Evolutionary conservation across 2,329 filamentous ascomycete genomes (phyloP).

Genomic region (Talaromyces funiculosus): DNA sequence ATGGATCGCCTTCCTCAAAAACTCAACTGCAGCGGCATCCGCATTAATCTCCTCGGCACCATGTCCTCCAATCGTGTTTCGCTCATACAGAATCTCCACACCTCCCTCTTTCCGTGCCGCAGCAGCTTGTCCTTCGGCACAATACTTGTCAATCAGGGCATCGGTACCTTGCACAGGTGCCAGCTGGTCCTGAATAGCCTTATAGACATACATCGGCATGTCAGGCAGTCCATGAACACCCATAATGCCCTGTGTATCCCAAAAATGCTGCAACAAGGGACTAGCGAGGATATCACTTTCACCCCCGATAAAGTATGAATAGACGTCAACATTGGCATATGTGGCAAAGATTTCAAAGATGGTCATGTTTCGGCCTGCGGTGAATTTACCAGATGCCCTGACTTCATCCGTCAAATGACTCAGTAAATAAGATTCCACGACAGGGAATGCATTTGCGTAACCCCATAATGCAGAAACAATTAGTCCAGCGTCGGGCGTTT

Average conservation of each 20-base stretch:
- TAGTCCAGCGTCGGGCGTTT: neutral
- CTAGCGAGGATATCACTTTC: neutral
- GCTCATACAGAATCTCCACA: constrained; percentile 7
- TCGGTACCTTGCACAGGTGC: neutral
- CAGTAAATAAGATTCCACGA: neutral
- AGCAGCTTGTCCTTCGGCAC: neutral
- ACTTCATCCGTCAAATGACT: constrained; percentile 3
- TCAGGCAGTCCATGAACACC: constrained; percentile 3
- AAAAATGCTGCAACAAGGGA: neutral
- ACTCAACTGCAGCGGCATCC: neutral
- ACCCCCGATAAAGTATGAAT: constrained; percentile 7
- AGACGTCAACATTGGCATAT: neutral
- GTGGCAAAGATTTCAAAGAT: neutral
- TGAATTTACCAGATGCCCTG: neutral
- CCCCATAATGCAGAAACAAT: neutral
- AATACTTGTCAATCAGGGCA: constrained; percentile 5
- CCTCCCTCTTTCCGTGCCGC: neutral
- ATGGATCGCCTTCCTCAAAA: constrained; percentile 1
- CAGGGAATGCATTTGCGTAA: neutral
- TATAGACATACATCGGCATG: constrained; percentile 8
- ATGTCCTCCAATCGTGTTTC: constrained; percentile 9
- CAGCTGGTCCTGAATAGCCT: constrained; percentile 5
- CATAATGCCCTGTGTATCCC: constrained; percentile 1
- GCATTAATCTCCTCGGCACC: neutral
- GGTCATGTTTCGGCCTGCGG: neutral